phyloP scores from a whole-genome alignment of 1,284 basidiomycete genomes.

The Meira nashicola region DNA sequence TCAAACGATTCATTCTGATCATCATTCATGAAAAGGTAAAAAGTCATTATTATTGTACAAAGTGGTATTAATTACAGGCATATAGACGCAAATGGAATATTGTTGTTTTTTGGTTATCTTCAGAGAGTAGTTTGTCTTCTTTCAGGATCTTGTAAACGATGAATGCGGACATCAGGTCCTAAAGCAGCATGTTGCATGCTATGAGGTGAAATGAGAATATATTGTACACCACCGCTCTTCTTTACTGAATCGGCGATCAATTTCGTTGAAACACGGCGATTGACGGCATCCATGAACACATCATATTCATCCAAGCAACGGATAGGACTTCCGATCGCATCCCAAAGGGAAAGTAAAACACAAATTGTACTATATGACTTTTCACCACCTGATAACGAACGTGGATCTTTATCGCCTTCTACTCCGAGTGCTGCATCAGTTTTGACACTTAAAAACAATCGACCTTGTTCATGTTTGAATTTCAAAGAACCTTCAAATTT shows the following conservation, averaged over 20 bases:
- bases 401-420: conserved; percentile 35
- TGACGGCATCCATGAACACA: conserved; percentile 92
- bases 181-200: conserved; percentile 36
- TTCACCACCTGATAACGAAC: conserved; percentile 75
- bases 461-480: conserved; percentile 72
- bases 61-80: too few species aligned
- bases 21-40: too few species aligned
- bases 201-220: conserved; percentile 31
- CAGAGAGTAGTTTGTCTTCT: not conserved
- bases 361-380: conserved; percentile 97
- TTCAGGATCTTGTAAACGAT: not conserved
- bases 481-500: conserved; percentile 58
- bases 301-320: conserved; percentile 78
- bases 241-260: conserved; percentile 85
- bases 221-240: conserved; percentile 69
- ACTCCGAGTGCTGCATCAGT: conserved; percentile 68
- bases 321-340: conserved; percentile 86
- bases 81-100: too few species aligned
- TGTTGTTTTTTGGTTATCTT: too few species aligned
- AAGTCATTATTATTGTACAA: too few species aligned
- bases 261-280: conserved; percentile 81
- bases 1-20: too few species aligned
- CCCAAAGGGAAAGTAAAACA: conserved; percentile 86
- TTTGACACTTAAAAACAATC: conserved; percentile 71
- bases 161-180: not conserved